Conservation (phyloP, 2,329 filamentous ascomycete species). For the Diaporthe sp. region DNA sequence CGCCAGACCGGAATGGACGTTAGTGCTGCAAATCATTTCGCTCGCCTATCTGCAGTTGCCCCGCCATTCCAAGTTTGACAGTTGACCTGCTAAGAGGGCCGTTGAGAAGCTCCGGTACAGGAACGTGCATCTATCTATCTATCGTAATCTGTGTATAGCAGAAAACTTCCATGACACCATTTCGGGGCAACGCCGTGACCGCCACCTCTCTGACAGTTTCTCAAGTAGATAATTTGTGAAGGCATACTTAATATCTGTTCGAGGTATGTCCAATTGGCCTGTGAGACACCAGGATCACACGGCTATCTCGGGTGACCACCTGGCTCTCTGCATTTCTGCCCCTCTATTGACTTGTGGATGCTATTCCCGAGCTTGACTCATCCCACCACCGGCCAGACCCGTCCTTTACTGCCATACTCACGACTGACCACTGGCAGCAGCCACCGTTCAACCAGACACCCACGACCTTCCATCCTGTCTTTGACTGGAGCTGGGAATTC, state of each 20-base stretch:
- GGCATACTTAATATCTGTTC: neutral
- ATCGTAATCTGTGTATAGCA: neutral
- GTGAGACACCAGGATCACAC: neutral
- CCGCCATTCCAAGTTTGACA: slow-evolving; percentile 36
- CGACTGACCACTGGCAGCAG: slow-evolving; percentile 15
- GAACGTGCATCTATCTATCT: slow-evolving; percentile 48
- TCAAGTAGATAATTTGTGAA: neutral
- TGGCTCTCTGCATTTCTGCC: slow-evolving; percentile 17
- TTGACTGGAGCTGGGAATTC: neutral
- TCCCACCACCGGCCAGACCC: neutral
- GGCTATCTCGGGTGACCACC: neutral
- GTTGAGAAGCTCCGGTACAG: slow-evolving; percentile 49
- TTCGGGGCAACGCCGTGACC: neutral
- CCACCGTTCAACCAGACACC: neutral
- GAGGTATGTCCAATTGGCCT: neutral
- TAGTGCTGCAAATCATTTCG: slow-evolving; percentile 16
- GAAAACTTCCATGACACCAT: slow-evolving; percentile 35
- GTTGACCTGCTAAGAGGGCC: slow-evolving; percentile 38
- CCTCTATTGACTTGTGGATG: slow-evolving; percentile 26
- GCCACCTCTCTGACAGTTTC: neutral
- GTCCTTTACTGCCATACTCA: neutral
- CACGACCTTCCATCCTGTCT: neutral
- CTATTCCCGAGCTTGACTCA: slow-evolving; percentile 33
- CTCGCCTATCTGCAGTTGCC: slow-evolving; percentile 32
- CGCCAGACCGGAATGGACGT: neutral